phyloP scores from a whole-genome alignment of 768 basidiomycete species.

The Kwoniella dejecticola region DNA sequence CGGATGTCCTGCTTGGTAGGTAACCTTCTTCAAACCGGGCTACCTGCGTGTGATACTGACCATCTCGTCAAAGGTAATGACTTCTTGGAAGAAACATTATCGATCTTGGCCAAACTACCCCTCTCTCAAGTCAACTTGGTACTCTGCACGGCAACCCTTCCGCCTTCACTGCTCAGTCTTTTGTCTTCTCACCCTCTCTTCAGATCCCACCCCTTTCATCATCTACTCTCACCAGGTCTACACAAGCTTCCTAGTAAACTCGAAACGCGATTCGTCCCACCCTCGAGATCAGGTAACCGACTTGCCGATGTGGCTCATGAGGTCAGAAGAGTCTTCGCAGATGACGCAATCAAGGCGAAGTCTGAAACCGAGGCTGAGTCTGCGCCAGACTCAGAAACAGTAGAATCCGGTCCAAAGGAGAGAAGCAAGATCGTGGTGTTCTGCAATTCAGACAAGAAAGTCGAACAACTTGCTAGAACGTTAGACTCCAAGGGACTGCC shows the following conservation, averaged over 20 bases:
- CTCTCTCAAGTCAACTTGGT: slow-evolving; percentile 67
- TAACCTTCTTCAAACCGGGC: slow-evolving; percentile 13
- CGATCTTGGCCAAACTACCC: slow-evolving; percentile 65
- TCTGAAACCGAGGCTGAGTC: slow-evolving; percentile 58
- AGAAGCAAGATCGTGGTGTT: slow-evolving; percentile 78
- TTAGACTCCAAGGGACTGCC: slow-evolving; percentile 66
- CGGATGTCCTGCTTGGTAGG: slow-evolving; percentile 83
- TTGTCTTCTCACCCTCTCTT: slow-evolving; percentile 54
- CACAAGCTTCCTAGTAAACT: slow-evolving; percentile 75
- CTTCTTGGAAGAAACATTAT: slow-evolving; percentile 72
- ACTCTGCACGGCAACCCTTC: slow-evolving; percentile 84
- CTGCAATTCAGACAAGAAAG: slow-evolving; percentile 74
- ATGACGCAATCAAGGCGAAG: slow-evolving; percentile 46
- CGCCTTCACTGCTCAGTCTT: slow-evolving; percentile 64
- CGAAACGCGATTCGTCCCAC: slow-evolving; percentile 70
- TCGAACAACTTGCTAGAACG: slow-evolving; percentile 64
- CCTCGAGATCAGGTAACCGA: slow-evolving; percentile 74
- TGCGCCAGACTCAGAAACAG: neutral
- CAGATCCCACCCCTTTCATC: slow-evolving; percentile 36
- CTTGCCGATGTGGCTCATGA: slow-evolving; percentile 76
- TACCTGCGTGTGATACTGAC: no score
- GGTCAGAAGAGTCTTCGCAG: slow-evolving; percentile 71
- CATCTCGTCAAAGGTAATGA: slow-evolving; percentile 66
- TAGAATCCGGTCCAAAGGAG: slow-evolving; percentile 12
- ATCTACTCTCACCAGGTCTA: slow-evolving; percentile 73